Base-by-base conservation (phyloP, 129 eudicot species). In the Apium graveolens region DNA sequence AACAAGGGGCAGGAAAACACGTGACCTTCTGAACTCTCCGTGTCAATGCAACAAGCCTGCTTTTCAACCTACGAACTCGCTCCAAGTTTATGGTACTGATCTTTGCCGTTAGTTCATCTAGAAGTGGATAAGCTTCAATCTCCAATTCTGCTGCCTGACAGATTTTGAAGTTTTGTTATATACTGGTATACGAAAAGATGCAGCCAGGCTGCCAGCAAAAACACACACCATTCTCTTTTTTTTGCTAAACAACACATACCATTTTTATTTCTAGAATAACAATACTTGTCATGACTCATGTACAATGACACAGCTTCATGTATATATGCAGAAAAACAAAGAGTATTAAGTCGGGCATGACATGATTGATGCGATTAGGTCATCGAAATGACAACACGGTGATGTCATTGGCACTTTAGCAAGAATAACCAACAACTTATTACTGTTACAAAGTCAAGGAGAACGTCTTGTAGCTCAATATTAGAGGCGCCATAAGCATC, bases 31-130 rank as follows among this genome's bases (percentile, higher is more conserved):
- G 97, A 77, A 92, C 99, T 84, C 96, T 87, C 35, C 96, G 85
- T 77, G 99, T 95, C 82, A 91, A 76, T 68, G 92, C 96, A 63
- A 95, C 96, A 76, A 91, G 99, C 70, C 97, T 87, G 88, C 99
- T 92, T 85, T 95, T 95, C 76, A 92, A 82, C 82, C 97, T 81
- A 74, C 99, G 97, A 70, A 88, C 99, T 7, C 96, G 87, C 81
- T 95, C 99, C 89, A 95, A 85, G 84, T 91, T 92, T 55, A 83
- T 60, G 82, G 99, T 91, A 76, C 99, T 95, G 71, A 92, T 95
- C 80, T 91, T 88, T 78, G 97, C 90, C 18, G 97, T 90, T 39
- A 95, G 96, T 85, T 95, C 97, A 81, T 95, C 99, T 88, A 95
- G 88, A 84, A 95, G 80, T 42, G 99, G 99, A 68, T 92, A 92